Evolutionary conservation across 371 early-diverging fungal genomes (phyloP).

Genomic region (Mucor racemosus): DNA sequence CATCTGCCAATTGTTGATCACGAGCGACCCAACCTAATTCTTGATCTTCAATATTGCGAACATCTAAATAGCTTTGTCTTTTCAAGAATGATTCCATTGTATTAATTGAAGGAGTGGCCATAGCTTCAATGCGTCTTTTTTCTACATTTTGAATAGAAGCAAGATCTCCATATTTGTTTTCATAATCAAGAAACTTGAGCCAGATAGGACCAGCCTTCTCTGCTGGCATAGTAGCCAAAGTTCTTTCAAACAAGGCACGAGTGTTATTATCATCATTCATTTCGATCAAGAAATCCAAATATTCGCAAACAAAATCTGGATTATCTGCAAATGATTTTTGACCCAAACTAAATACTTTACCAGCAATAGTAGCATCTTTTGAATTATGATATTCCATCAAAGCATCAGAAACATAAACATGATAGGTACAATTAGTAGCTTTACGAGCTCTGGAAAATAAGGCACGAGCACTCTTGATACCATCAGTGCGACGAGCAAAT

Average conservation of each 20-base stretch:
- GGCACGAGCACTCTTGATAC: constrained; percentile 76
- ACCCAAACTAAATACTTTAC: constrained; percentile 91
- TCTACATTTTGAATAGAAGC: constrained; percentile 75
- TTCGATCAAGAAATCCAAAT: constrained; percentile 86
- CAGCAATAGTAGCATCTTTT: constrained; percentile 84
- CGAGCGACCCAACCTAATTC: constrained; percentile 48
- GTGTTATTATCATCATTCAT: constrained; percentile 93
- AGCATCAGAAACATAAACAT: constrained; percentile 87
- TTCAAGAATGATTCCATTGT: constrained; percentile 62
- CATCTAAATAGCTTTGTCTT: constrained; percentile 70
- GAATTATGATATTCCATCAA: constrained; percentile 93
- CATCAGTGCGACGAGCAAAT: constrained; percentile 80
- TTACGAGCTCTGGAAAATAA: constrained; percentile 85
- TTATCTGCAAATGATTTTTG: constrained; percentile 79
- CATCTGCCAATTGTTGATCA: constrained; percentile 7
- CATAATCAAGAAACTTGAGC: constrained; percentile 83
- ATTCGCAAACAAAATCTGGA: constrained; percentile 75
- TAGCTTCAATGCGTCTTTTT: constrained; percentile 74
- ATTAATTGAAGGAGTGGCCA: constrained; percentile 37
- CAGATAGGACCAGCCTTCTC: constrained; percentile 78
- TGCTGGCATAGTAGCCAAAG: constrained; percentile 73
- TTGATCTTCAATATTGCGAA: constrained; percentile 59
- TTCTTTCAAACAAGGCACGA: constrained; percentile 86
- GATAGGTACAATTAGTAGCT: constrained; percentile 76
- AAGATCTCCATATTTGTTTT: constrained; percentile 88